Conservation (phyloP, 2,329 filamentous ascomycete genomes). For the Alternaria metachromatica region DNA sequence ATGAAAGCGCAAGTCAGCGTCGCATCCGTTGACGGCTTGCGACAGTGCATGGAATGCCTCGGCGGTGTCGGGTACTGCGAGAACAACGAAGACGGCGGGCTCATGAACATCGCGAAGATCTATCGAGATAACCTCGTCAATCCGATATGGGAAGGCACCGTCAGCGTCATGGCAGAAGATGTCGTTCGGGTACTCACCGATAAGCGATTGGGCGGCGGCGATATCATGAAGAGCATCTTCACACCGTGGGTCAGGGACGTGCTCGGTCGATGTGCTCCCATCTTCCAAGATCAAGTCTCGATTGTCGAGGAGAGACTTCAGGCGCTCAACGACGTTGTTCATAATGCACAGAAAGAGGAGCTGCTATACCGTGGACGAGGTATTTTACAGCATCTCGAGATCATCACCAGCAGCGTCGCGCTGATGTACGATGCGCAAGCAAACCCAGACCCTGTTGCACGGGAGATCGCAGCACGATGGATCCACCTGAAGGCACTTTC, state of each 20-base stretch:
- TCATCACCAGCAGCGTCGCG: constrained; percentile 45
- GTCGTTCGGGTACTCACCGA: constrained; percentile 53
- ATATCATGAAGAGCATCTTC: constrained; percentile 29
- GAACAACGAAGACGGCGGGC: constrained; percentile 63
- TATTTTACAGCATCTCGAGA: constrained; percentile 40
- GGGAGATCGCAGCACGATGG: constrained; percentile 49
- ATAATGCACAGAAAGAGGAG: constrained; percentile 23
- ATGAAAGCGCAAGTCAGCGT: constrained; percentile 37
- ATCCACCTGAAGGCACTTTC: constrained; percentile 9
- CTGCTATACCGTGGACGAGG: constrained; percentile 35
- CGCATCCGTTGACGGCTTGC: constrained; percentile 55
- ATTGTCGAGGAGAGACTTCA: constrained; percentile 19
- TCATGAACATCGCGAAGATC: constrained; percentile 69
- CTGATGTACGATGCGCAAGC: constrained; percentile 48
- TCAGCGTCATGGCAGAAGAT: constrained; percentile 69
- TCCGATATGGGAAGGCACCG: constrained; percentile 76
- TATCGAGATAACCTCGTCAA: constrained; percentile 70
- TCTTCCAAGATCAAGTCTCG: constrained; percentile 14
- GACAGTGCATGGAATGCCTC: constrained; percentile 67
- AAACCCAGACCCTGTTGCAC: constrained; percentile 40
- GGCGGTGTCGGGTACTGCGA: constrained; percentile 72
- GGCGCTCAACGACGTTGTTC: constrained; percentile 8
- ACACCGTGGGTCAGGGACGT: constrained; percentile 23
- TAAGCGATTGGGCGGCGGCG: constrained; percentile 37
- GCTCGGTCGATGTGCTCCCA: constrained; percentile 8